Evolutionary conservation across 164 flowering plant species (phyloP), one percentile per base, ranked within the genome.

Genomic region (Vitis labrusca): DNA sequence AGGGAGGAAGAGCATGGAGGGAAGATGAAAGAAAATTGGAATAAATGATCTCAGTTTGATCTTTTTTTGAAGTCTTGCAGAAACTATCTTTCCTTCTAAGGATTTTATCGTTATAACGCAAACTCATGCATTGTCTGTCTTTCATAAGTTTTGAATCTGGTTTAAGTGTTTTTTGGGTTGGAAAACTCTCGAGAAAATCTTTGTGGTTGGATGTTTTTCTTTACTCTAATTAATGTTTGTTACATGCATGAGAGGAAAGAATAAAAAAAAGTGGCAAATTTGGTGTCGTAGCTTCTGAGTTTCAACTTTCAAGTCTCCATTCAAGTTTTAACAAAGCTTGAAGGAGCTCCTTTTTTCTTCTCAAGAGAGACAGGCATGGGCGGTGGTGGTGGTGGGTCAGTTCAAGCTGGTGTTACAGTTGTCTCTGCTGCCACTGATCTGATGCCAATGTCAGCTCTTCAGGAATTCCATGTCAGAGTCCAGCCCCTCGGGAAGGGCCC

Each of bases 401-500:
- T n/a, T 53, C 56, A 53, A n/a, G 56, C n/a, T 53, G 56, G 15
- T 53, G 56, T 11, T 53, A 53, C n/a, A 13, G 56, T 10, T 53
- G 56, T 53, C n/a, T 53, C n/a, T 53, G 56, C 56, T 53, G 56
- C n/a, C 56, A 10, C 56, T 13, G 56, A 53, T 53, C 7, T 53
- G 56, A 53, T 53, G 16, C 56, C 56, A 14, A 13, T 53, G 56
- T 53, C 56, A 53, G 56, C n/a, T 53, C 56, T n/a, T 53, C 56
- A 53, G 16, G 15, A 53, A 53, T 53, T 53, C 15, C n/a, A 53
- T 53, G 56, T 53, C 56, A 53, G 56, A 13, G 56, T 11, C 44
- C 44, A 37, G 44, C 7, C 56, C 56, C 56, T 53, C 56, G 56
- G 56, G 56, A 53, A 53, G 56, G 56, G 15, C 56, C 56, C n/a